Conservation (phyloP, 345 rosid species). For the Clarkia xantiana region DNA sequence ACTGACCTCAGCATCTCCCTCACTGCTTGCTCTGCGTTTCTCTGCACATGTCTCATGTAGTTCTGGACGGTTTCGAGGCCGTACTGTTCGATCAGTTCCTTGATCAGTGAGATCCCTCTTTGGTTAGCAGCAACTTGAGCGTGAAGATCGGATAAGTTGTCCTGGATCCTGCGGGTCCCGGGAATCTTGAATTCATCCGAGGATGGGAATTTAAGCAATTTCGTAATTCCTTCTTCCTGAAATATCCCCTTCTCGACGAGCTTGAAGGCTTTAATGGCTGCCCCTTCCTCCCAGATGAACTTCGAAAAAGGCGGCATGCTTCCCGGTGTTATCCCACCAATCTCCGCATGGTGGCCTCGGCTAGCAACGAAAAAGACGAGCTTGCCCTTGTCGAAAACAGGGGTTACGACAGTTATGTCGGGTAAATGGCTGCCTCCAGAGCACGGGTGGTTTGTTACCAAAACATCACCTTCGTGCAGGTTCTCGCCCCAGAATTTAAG, state of each 20-base stretch:
- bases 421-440: constrained; percentile 98
- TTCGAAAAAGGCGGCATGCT: constrained; percentile 99
- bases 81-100: constrained; percentile 78
- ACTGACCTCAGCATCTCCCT: constrained; percentile 92
- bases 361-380: constrained; percentile 97
- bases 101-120: constrained; percentile 76
- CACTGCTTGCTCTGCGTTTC: constrained; percentile 86
- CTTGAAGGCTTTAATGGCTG: constrained; percentile 90
- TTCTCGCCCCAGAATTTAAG: constrained; percentile 64
- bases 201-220: constrained; percentile 54
- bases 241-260: constrained; percentile 71
- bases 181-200: constrained; percentile 55
- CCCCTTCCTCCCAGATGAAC: constrained; percentile 94
- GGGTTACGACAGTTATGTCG: constrained; percentile 88
- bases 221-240: constrained; percentile 78
- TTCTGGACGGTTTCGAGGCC: constrained; percentile 79
- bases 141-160: constrained; percentile 83
- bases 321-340: constrained; percentile 98
- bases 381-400: constrained; percentile 60
- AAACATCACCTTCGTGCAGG: constrained; percentile 79
- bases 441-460: constrained; percentile 87
- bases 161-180: constrained; percentile 76
- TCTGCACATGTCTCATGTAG: constrained; percentile 82
- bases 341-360: constrained; percentile 98
- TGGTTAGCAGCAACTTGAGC: constrained; percentile 98